phyloP scores from a whole-genome alignment of 768 basidiomycete genomes.

The Boletus rubroflammeus region DNA sequence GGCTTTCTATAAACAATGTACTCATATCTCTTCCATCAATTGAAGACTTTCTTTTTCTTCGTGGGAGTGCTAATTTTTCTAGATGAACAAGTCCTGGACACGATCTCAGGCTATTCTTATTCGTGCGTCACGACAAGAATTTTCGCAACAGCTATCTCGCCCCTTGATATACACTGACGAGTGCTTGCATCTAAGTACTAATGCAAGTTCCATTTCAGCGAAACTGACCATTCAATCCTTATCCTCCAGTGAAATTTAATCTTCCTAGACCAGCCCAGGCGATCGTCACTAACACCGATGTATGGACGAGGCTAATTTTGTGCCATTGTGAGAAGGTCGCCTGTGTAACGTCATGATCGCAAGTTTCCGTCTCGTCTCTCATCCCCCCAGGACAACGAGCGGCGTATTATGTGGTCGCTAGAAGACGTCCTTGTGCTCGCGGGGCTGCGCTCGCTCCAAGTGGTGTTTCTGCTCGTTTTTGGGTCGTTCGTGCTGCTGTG shows the following conservation, averaged over 20 bases:
- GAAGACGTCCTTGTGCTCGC: not conserved
- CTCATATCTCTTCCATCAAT: constrained; percentile 16
- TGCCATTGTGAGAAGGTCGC: not conserved
- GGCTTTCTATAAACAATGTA: constrained; percentile 14
- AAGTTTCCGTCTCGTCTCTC: not conserved
- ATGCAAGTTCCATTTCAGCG: not conserved
- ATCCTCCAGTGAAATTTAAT: not conserved
- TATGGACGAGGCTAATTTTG: not conserved
- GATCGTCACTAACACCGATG: not conserved
- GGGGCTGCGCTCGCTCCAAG: constrained; percentile 1
- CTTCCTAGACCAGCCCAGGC: not conserved
- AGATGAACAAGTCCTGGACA: not conserved
- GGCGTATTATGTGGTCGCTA: not conserved
- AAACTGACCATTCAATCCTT: not conserved
- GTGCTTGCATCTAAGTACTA: not conserved
- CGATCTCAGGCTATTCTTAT: not conserved
- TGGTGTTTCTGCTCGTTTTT: not conserved
- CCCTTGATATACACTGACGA: not conserved
- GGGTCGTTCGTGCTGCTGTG: not conserved
- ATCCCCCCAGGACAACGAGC: not conserved
- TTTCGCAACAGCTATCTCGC: not conserved
- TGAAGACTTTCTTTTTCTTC: not conserved
- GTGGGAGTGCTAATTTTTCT: not conserved
- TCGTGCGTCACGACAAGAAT: not conserved
- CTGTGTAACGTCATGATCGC: not conserved